Conservation (phyloP, 1,284 basidiomycete genomes). For the Uromyces viciae-fabae region DNA sequence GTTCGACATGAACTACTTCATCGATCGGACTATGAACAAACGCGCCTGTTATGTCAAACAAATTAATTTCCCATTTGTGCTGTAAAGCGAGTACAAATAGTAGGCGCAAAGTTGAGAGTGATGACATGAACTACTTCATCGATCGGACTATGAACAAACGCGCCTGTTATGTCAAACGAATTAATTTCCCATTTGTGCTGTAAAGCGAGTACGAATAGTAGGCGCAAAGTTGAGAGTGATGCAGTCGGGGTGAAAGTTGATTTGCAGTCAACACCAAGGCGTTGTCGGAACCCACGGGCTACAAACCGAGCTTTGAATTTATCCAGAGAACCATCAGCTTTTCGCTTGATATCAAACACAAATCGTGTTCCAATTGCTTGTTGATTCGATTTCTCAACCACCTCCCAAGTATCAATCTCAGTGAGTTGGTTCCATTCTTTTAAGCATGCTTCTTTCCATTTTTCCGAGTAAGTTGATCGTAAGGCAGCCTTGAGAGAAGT, state of each 20-base stretch:
- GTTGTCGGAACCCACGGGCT: not conserved
- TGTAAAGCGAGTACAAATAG: not conserved
- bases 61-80: not conserved
- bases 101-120: not conserved
- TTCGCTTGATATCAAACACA: not conserved
- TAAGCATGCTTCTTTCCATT: not conserved
- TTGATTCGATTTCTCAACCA: not conserved
- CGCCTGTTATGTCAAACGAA: too few relatives aligned
- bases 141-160: not conserved
- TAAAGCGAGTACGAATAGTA: too few relatives aligned
- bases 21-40: not conserved
- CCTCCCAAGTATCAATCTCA: not conserved
- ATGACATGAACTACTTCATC: not conserved
- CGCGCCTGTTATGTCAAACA: not conserved
- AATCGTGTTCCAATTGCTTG: not conserved
- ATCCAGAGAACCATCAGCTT: not conserved
- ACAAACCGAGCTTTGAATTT: not conserved
- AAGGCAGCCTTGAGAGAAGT: not conserved
- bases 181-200: too few relatives aligned
- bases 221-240: too few relatives aligned
- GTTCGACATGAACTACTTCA: not conserved
- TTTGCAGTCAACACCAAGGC: too few relatives aligned
- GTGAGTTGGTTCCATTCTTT: not conserved
- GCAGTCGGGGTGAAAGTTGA: too few relatives aligned
- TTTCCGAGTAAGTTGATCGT: not conserved